Base-by-base conservation (phyloP, 768 basidiomycete species). In the Cantharellus anzutake region DNA sequence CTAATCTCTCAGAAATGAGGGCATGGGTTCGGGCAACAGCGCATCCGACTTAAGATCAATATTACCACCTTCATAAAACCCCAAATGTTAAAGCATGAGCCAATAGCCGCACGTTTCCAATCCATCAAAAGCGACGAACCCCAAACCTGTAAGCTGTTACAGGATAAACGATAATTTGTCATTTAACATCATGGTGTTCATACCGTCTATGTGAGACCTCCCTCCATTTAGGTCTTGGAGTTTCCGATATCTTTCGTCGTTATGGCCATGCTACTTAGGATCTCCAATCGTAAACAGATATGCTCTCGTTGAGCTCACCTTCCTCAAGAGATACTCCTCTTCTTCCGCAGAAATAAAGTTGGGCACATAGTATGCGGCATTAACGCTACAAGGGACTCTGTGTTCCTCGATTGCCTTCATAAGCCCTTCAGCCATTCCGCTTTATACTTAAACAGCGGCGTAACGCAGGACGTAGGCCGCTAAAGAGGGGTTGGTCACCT, bases 161-260 rank as follows among this genome's bases (percentile, higher is more conserved):
- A 37, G 61, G 42, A 16, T 3, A n/a, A 35, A 34, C 29, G 37
- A 29, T 51, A 41, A 38, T 11, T 41, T 29, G 56, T 42, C 34
- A 37, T 42, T 38, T 5, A 29, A 14, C 57, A 38, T 20, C 7
- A 50, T 40, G 44, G 55, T n/a, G 52, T 20, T 29, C 50, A 61
- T 64, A 81, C 80, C 88, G 76, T 60, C 87, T 76, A 63, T 84
- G 84, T 3, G 77, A 73, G 5, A 88, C 73, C 7, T 75, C 78
- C 68, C 83, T 91, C 90, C 90, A 93, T 67, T 79, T 84, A 37
- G 79, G 81, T 65, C 79, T 80, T n/a, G 89, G 84, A 2, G 82
- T 78, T 64, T 86, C 86, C 44, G 71, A 67, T 62, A 93, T 87
- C 91, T 93, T 37, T 48, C 44, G 44, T 48, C 11, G 44, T 11